A percentile compares a stretch with the other conserved stretches of the same genome.
These are phyloP conservation scores for Backusella morwellensis DNA, from an alignment of 192 early-diverging fungal species.

Conservation along the genomic window DNA sequence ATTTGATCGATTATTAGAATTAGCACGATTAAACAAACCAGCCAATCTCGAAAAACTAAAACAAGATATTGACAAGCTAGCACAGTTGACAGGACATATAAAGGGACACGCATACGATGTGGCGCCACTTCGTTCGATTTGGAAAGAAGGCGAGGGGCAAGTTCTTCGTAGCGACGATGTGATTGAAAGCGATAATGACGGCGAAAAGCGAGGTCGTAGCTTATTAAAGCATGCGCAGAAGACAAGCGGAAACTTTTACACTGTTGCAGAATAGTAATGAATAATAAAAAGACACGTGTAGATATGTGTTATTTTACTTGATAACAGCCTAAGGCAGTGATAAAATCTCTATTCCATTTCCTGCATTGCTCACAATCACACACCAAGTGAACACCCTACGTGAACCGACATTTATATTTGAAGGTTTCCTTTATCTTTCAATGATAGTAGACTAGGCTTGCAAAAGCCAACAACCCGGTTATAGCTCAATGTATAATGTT, in stretches of 20 bases:
- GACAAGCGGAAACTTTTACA: conserved; percentile 30
- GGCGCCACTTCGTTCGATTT: conserved; percentile 29
- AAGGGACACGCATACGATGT: conserved; percentile 15
- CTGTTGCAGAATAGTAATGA: not conserved
- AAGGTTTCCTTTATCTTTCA: too few relatives aligned
- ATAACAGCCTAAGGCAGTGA: too few relatives aligned
- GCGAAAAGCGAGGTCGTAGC: not conserved
- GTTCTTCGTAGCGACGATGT: conserved; percentile 2
- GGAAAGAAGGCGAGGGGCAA: conserved; percentile 17
- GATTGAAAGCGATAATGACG: not conserved
- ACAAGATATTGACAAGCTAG: conserved; percentile 31
- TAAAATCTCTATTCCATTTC: too few relatives aligned
- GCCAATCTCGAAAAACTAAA: conserved; percentile 13
- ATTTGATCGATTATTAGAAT: conserved; percentile 19
- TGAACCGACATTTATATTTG: too few relatives aligned
- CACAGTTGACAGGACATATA: conserved; percentile 30
- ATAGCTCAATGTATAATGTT: not conserved
- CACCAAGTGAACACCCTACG: too few relatives aligned
- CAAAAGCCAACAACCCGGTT: too few relatives aligned
- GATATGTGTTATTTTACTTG: too few relatives aligned
- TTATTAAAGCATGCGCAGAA: conserved; percentile 19
- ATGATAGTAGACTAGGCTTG: too few relatives aligned
- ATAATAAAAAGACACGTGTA: not conserved
- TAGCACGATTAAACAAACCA: conserved; percentile 8
- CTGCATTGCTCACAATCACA: too few relatives aligned